phyloP scores from a whole-genome alignment of 2,329 filamentous ascomycete genomes.

The Sclerotinia borealis region DNA sequence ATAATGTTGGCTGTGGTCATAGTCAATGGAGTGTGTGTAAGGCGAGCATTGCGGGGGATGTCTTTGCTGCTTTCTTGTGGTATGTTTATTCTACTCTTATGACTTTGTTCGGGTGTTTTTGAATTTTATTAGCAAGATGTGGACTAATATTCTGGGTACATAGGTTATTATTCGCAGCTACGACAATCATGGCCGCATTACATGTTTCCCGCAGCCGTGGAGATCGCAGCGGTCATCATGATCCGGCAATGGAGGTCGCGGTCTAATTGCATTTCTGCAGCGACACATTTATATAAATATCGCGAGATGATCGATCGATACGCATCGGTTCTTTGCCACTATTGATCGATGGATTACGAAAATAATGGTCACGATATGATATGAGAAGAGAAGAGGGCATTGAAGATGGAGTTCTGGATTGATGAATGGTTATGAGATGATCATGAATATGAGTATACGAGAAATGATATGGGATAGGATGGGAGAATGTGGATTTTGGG shows the following conservation, averaged over 20 bases:
- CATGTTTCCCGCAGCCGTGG: conserved; percentile 39
- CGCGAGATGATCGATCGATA: neutral
- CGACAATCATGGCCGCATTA: conserved; percentile 42
- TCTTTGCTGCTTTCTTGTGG: conserved; percentile 44
- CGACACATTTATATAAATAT: neutral
- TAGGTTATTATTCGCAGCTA: conserved; percentile 47
- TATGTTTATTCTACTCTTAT: conserved; percentile 25
- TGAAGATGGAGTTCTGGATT: neutral
- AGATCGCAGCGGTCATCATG: conserved; percentile 13
- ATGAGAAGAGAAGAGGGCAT: neutral
- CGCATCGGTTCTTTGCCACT: neutral
- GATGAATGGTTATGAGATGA: neutral
- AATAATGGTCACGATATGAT: neutral
- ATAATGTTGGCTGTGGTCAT: conserved; percentile 46
- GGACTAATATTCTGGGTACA: neutral
- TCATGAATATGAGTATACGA: neutral
- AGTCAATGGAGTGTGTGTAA: conserved; percentile 33
- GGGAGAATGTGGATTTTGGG: neutral
- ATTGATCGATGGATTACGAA: neutral
- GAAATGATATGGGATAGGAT: neutral
- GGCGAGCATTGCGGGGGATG: conserved; percentile 35
- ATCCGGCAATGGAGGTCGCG: conserved; percentile 21
- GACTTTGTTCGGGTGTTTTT: neutral
- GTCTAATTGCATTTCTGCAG: neutral
- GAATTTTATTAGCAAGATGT: neutral